phyloP scores from a whole-genome alignment of 2,329 filamentous ascomycete genomes.

The Sclerotinia spermophila region DNA sequence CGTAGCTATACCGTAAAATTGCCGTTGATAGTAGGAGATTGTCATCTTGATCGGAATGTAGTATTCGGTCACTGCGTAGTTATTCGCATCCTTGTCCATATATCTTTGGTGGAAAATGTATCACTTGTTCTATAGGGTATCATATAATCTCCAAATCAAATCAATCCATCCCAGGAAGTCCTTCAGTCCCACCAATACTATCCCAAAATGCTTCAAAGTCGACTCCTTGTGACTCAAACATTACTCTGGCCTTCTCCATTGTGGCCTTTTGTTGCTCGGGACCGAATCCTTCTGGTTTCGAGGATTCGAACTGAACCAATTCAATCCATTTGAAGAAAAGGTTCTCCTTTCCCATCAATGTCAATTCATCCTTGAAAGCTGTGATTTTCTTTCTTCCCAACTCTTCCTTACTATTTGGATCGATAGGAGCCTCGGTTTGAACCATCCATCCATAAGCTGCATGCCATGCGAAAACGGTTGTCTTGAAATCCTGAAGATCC shows the following conservation, averaged over 20 bases:
- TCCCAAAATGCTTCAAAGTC: conserved; percentile 79
- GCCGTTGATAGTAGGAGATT: background rate
- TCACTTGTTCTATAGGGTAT: conserved; percentile 14
- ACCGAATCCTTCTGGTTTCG: conserved; percentile 73
- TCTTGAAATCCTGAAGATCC: conserved; percentile 64
- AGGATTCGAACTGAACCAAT: conserved; percentile 83
- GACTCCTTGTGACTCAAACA: conserved; percentile 73
- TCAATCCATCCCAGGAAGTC: conserved; percentile 48
- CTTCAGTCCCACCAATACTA: conserved; percentile 61
- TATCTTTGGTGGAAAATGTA: background rate
- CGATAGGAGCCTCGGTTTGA: conserved; percentile 55
- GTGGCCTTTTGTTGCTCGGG: conserved; percentile 67
- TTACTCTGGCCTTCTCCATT: conserved; percentile 67
- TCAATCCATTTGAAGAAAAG: conserved; percentile 93
- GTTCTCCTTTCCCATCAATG: conserved; percentile 75
- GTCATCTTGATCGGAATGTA: background rate
- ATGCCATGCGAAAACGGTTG: conserved; percentile 65
- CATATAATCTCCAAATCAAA: background rate
- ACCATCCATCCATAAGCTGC: conserved; percentile 68
- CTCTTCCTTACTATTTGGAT: conserved; percentile 52
- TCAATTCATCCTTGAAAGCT: conserved; percentile 72
- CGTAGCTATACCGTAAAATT: background rate
- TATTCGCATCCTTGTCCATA: background rate
- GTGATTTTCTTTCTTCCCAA: conserved; percentile 70
- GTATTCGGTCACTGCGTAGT: background rate